These are phyloP conservation scores for Debaryomyces singareniensis DNA, from an alignment of 1,139 yeast species.

Conservation along the genomic window DNA sequence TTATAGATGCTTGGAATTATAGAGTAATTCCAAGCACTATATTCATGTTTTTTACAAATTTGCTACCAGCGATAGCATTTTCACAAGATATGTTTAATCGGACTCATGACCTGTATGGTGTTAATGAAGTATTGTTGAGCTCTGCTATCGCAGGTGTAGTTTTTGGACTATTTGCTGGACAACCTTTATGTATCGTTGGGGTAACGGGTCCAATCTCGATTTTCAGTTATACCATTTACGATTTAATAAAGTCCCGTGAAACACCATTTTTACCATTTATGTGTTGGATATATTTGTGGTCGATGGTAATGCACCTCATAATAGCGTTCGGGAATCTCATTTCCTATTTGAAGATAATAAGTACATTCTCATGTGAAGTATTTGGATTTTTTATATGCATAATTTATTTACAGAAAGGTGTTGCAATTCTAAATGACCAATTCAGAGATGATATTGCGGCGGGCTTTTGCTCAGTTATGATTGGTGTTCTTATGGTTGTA, in stretches of 20 bases:
- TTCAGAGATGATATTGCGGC: conserved; percentile 46
- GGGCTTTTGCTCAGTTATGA: conserved; percentile 72
- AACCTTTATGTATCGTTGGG: conserved; percentile 94
- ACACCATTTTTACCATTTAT: conserved; percentile 83
- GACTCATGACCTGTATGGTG: conserved; percentile 81
- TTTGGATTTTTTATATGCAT: conserved; percentile 89
- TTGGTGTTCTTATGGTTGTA: conserved; percentile 66
- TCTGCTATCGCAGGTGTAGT: conserved; percentile 86
- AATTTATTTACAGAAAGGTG: conserved; percentile 88
- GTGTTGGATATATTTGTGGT: conserved; percentile 95
- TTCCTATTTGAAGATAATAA: conserved; percentile 63
- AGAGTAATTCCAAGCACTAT: conserved; percentile 83
- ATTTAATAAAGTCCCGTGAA: conserved; percentile 58
- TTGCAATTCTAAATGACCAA: conserved; percentile 71
- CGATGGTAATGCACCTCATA: conserved; percentile 71
- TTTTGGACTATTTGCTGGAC: conserved; percentile 82
- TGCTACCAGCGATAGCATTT: conserved; percentile 91
- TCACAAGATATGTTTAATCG: conserved; percentile 96
- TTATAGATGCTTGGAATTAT: conserved; percentile 78
- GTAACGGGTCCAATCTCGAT: conserved; percentile 94
- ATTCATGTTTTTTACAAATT: conserved; percentile 80
- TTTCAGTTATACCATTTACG: conserved; percentile 87
- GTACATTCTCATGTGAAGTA: conserved; percentile 83
- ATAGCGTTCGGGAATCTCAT: conserved; percentile 70
- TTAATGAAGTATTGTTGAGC: conserved; percentile 79